Evolutionary conservation across 192 early-diverging fungal species (phyloP).

Genomic region (Linderina pennispora): DNA sequence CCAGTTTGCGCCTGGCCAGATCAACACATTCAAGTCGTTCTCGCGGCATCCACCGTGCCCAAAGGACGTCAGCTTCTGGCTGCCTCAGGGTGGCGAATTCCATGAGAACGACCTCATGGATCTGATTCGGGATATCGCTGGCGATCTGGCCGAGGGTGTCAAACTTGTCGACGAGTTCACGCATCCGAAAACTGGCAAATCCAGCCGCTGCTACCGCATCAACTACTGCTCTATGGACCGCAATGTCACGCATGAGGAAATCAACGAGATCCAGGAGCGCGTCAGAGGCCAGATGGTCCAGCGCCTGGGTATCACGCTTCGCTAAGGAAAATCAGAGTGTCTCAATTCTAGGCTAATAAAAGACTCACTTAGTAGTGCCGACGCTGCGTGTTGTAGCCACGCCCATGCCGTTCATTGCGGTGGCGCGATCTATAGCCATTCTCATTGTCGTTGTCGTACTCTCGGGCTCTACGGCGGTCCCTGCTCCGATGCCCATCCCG

Average conservation of each 20-base stretch:
- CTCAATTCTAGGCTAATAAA: too few relatives aligned
- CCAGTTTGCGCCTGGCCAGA: conserved; percentile 70
- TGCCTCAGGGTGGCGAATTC: conserved; percentile 49
- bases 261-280: conserved; percentile 84
- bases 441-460: too few relatives aligned
- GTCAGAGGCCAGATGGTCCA: conserved; percentile 59
- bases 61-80: conserved; percentile 96
- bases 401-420: too few relatives aligned
- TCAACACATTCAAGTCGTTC: conserved; percentile 77
- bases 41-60: conserved; percentile 87
- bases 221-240: conserved; percentile 96
- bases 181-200: conserved; percentile 77
- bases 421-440: too few relatives aligned
- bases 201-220: conserved; percentile 88
- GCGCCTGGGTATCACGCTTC: conserved; percentile 69
- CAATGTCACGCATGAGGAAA: conserved; percentile 90
- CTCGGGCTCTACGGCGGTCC: too few relatives aligned
- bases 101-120: conserved; percentile 96
- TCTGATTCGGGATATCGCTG: conserved; percentile 83
- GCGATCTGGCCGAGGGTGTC: conserved; percentile 88
- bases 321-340: conserved; percentile 41
- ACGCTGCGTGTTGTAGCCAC: not conserved
- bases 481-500: too few relatives aligned
- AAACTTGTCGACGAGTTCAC: conserved; percentile 84
- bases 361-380: not conserved